Evolutionary conservation across 495 filamentous ascomycete species (phyloP), one percentile per base, ranked within the genome.

Genomic region (Penicillium fimorum): DNA sequence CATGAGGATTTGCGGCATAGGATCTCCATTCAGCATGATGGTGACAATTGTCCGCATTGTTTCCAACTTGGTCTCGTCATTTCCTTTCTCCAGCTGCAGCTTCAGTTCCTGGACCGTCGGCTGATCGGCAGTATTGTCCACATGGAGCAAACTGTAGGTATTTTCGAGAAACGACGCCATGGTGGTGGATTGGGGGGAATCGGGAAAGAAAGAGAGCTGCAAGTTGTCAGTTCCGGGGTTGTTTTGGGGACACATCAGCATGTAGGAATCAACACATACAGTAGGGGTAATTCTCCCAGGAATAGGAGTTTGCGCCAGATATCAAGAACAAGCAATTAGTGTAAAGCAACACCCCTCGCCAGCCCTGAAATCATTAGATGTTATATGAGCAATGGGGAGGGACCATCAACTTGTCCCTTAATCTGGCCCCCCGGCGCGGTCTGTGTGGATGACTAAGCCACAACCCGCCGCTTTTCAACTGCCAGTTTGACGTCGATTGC

Each of bases 31-130:
- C 66, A 99, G 85, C 92, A 97, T 96, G 71, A 96, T 83, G 58
- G 91, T 96, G 59, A 97, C 81, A 74, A 99, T 89, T 77, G 87
- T 87, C 82, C 94, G 94, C 95, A 99, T 97, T 15, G 95, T 97
- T 62, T 97, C 95, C 73, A 95, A 79, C 79, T 99, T 99, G 64
- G 84, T 84, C 71, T 99, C 95, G 76, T 99, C 95, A 58, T 80
- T 96, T 59, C 95, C 95, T 78, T 97, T 97, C 73, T 99, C 95
- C 62, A 99, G 79, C 79, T 96, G 91, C 60, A 87, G 87, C 71
- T 89, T 90, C 70, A 99, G 78, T 76, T 97, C 94, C 68, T 90
- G 89, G 69, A 91, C 74, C 20, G 90, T 87, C 30, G 95, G 94
- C 59, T 92, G 86, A 76, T 97, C 95, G 44, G 91, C 86, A 50